Base-by-base conservation (phyloP, 257 asterid species). In the Forsythia suspensa region DNA sequence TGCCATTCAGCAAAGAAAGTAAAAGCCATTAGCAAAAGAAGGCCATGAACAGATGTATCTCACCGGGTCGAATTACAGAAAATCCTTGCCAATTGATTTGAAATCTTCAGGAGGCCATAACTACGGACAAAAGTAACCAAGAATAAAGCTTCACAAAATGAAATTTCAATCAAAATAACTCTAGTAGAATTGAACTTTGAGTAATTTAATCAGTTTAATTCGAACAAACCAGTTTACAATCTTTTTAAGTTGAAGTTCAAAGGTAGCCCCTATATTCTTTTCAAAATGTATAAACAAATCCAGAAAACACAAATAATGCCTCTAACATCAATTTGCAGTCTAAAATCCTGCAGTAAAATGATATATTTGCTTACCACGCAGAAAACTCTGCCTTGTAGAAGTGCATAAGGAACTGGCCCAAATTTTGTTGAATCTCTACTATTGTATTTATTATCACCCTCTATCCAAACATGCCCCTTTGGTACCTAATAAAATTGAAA, bases 401-500 rank as follows among this genome's bases (percentile, higher is more conserved):
- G 93, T 65, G 88, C 94, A 76, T 76, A 92, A 76, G 98, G 98
- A 84, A 94, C 87, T 38, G 98, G 85, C 76, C 97, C 97, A 79
- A 85, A 92, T 34, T 68, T 59, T 84, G 96, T 91, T 18, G 98
- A 94, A 84, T 92, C 98, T 44, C 51, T 77, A 69, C 92, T 86
- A 1, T 75, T 29, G 52, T 79, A 77, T 46, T 71, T 68, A 76
- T 89, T 90, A 81, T 92, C 97, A 21, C 97, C 98, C 78, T 94
- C 93, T 11, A 94, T 81, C 98, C 97, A 94, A 79, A 94, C 85
- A 84, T 92, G 96, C 42, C 97, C 97, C 80, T 88, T 81, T 57
- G 98, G 98, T 18, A 93, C 94, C 94, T 93, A 77, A n/a, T 77
- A 81, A 66, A 71, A 59, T 39, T 21, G 44, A 8, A 81, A 80